Percentiles rank a stretch among this genome's conserved stretches.
Conservation (phyloP, 768 basidiomycete species). For the Tricholoma flavovirens region DNA sequence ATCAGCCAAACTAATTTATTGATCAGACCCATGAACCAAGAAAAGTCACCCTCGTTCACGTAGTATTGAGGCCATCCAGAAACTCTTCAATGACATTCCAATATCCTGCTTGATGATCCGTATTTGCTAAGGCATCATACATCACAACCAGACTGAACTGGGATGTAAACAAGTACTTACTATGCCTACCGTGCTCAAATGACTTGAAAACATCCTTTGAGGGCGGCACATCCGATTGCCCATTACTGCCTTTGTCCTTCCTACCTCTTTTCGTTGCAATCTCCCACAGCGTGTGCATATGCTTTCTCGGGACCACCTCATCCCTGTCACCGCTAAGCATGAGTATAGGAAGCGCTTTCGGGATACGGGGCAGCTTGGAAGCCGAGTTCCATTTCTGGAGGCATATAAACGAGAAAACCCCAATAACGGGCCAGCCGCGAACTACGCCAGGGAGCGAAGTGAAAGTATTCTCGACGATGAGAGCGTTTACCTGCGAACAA, state of each 20-base stretch:
- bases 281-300: constrained; percentile 61
- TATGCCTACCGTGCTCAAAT: not conserved
- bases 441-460: constrained; percentile 73
- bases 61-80: not conserved
- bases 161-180: not conserved
- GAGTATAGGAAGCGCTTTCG: constrained; percentile 55
- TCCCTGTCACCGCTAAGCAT: constrained; percentile 65
- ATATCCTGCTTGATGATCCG: not conserved
- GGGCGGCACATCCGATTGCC: not conserved
- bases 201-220: not conserved
- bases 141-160: not conserved
- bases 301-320: constrained; percentile 53
- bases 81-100: not conserved
- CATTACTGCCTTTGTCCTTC: constrained; percentile 2
- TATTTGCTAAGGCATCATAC: not conserved
- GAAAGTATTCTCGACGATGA: constrained; percentile 89
- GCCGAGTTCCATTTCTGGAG: constrained; percentile 80
- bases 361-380: constrained; percentile 50
- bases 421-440: constrained; percentile 56
- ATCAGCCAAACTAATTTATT: not conserved
- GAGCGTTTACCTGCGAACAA: constrained; percentile 46
- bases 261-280: constrained; percentile 36
- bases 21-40: not conserved
- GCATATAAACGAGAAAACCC: constrained; percentile 63
- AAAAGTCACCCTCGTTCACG: not conserved